Evolutionary conservation across 495 filamentous ascomycete species (phyloP).

Genomic region (Xanthoparmelia taractica): DNA sequence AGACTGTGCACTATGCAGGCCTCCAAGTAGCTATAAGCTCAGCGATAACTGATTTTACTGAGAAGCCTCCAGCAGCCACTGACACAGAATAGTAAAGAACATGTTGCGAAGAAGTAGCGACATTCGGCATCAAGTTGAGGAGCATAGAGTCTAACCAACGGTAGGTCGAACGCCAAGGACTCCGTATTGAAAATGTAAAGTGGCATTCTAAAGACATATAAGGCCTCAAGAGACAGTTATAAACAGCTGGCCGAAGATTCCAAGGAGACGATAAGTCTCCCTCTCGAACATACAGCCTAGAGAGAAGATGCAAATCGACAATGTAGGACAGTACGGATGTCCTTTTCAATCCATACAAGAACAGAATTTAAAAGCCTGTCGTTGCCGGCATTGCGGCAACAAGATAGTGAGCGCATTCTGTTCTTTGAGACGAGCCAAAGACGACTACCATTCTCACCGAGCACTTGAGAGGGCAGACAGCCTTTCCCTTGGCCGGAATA

Average conservation of each 20-base stretch:
- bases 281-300: not conserved
- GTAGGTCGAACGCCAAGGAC: not conserved
- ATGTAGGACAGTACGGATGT: too few relatives aligned
- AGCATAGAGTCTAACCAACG: not conserved
- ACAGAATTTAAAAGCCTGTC: not conserved
- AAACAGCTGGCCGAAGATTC: not conserved
- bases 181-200: not conserved
- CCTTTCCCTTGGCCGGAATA: not conserved
- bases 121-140: not conserved
- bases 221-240: not conserved
- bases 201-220: not conserved
- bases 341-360: not conserved
- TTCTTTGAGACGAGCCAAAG: not conserved
- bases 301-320: not conserved
- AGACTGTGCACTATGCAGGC: not conserved
- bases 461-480: not conserved
- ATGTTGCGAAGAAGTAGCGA: not conserved
- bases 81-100: not conserved
- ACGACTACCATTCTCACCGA: too few relatives aligned
- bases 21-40: not conserved
- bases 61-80: not conserved
- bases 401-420: not conserved
- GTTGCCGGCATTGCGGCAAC: not conserved
- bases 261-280: not conserved
- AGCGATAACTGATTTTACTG: not conserved